phyloP scores from a whole-genome alignment of 345 rosid species.

The Murraya paniculata region DNA sequence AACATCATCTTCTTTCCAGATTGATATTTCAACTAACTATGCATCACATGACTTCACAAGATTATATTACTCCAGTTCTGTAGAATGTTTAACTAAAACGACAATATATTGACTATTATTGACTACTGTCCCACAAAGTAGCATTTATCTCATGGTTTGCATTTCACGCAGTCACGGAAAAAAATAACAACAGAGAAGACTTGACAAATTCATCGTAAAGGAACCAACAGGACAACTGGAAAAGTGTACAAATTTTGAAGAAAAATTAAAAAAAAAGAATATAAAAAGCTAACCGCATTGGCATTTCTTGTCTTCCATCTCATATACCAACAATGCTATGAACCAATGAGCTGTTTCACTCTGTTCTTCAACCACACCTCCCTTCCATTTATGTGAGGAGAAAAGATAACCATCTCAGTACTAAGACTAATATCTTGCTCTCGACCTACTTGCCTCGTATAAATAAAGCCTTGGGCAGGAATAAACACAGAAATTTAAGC shows the following conservation, averaged over 20 bases:
- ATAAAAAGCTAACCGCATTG: slow-evolving; percentile 16
- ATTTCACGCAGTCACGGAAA: neutral
- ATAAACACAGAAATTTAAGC: slow-evolving; percentile 18
- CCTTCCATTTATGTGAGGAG: slow-evolving; percentile 21
- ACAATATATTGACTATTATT: neutral
- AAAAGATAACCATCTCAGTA: slow-evolving; percentile 14
- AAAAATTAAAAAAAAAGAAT: neutral
- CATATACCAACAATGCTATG: slow-evolving; percentile 19
- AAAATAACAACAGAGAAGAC: slow-evolving; percentile 3
- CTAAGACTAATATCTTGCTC: slow-evolving; percentile 3
- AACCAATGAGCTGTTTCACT: neutral
- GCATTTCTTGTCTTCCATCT: slow-evolving; percentile 12
- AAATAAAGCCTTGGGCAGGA: neutral
- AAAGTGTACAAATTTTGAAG: neutral
- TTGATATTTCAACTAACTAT: neutral
- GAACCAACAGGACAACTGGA: neutral
- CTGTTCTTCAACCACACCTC: slow-evolving; percentile 13
- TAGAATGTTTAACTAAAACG: too few relatives aligned
- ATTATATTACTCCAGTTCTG: neutral
- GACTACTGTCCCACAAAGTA: neutral
- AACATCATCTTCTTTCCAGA: neutral
- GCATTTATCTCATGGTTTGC: neutral
- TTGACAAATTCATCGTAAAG: slow-evolving; percentile 19
- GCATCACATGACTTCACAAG: neutral
- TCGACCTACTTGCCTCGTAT: slow-evolving; percentile 5